A percentile compares a stretch with the other conserved stretches of the same genome.
Evolutionary conservation across 2,329 filamentous ascomycete genomes (phyloP).

Genomic region (Torrubiellomyces zombiae): DNA sequence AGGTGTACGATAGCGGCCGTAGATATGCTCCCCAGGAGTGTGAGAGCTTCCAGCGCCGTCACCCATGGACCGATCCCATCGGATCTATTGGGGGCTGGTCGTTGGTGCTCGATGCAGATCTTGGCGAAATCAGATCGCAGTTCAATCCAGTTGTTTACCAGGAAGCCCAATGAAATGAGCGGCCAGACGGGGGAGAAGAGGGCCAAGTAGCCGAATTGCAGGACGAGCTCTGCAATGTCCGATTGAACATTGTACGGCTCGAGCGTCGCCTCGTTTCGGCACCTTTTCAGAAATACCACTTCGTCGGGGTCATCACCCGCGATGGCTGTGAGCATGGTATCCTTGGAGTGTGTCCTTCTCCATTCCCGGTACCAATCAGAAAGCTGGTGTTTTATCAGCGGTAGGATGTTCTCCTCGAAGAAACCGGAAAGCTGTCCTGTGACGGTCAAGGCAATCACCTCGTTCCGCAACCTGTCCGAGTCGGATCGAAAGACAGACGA

Average conservation of each 20-base stretch:
- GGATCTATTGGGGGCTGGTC: constrained; percentile 50
- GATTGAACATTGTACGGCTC: constrained; percentile 55
- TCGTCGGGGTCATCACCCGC: constrained; percentile 45
- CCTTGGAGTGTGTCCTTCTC: constrained; percentile 15
- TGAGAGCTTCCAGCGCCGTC: constrained; percentile 48
- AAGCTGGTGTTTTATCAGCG: constrained; percentile 46
- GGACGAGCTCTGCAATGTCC: constrained; percentile 57
- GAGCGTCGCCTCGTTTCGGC: constrained; percentile 51
- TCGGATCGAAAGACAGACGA: constrained; percentile 45
- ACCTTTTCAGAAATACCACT: constrained; percentile 41
- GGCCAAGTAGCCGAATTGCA: constrained; percentile 58
- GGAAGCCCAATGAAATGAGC: constrained; percentile 52
- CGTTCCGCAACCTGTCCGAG: constrained; percentile 46
- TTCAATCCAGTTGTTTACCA: constrained; percentile 65
- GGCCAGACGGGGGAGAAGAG: constrained; percentile 66
- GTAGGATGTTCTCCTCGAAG: constrained; percentile 54
- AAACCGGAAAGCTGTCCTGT: constrained; percentile 57
- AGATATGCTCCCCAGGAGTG: constrained; percentile 57
- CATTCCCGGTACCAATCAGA: constrained; percentile 28
- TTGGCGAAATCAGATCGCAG: constrained; percentile 63
- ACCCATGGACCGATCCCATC: constrained; percentile 65
- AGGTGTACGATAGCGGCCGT: constrained; percentile 59
- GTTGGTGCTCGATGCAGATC: constrained; percentile 56
- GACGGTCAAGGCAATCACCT: constrained; percentile 60
- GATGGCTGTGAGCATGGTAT: constrained; percentile 27